Evolutionary conservation across 345 rosid species (phyloP), one percentile per base, ranked within the genome.

Genomic region (Rhizophora mangle): DNA sequence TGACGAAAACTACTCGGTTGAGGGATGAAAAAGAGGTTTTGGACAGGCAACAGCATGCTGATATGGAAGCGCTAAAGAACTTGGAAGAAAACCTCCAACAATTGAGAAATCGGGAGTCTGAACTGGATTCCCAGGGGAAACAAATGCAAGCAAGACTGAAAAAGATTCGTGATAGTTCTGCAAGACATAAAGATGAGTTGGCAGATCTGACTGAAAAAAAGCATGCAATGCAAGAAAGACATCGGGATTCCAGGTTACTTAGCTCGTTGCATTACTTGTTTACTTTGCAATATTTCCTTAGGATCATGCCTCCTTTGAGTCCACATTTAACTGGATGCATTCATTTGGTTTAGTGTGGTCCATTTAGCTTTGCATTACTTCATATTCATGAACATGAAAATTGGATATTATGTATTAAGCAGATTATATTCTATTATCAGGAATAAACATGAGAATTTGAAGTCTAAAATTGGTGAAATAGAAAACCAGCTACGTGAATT

Each of bases 21-120:
- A 87, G 93, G 81, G 97, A 92, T 81, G 96, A 95, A 78, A 88
- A 95, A 69, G 99, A 95, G 87, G 96, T 92, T 72, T 77, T 92
- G 63, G 96, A 92, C 58, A 88, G 96, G 88, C 96, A 95, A 63
- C 97, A 88, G 21, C 92, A 87, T 81, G 85, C 96, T 74, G 92
- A 92, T 81, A 85, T 84, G 57, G 99, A 95, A 86, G 96, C 89
- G 60, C 83, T 79, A 69, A 90, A 88, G 81, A 95, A 92, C 85
- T 83, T 89, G 79, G 98, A 90, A 84, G 99, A 90, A 90, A 95
- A 92, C 79, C 82, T 87, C 68, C 99, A 88, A 78, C 96, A 92
- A 73, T 68, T 95, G 81, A 88, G 76, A 70, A 88, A 86, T 74
- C 81, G 99, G 71, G 89, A 81, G 80, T 81, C 73, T 63, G 99